phyloP scores from a whole-genome alignment of 2,329 filamentous ascomycete genomes.

The Aspergillus aculeatus region DNA sequence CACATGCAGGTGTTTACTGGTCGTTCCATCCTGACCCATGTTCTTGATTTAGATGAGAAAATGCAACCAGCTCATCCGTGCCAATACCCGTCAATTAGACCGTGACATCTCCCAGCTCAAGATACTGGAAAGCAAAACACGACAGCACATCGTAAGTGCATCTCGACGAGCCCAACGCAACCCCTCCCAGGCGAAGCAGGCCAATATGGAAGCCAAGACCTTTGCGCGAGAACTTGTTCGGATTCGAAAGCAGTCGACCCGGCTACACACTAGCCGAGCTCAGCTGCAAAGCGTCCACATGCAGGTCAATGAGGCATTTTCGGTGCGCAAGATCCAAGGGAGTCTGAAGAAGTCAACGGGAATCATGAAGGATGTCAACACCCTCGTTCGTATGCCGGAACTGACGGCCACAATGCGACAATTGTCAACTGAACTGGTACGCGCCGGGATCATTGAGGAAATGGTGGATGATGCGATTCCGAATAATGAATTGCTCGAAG shows the following conservation, averaged over 20 bases:
- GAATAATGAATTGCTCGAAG: constrained; percentile 66
- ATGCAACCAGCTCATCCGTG: constrained; percentile 86
- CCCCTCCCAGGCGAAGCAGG: constrained; percentile 74
- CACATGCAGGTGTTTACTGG: neutral
- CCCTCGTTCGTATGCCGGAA: constrained; percentile 78
- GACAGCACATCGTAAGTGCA: constrained; percentile 77
- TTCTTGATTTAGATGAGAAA: constrained; percentile 71
- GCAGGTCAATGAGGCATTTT: constrained; percentile 97
- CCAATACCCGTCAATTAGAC: constrained; percentile 90
- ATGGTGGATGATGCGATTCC: constrained; percentile 88
- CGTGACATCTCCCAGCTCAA: constrained; percentile 82
- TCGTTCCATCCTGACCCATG: constrained; percentile 11
- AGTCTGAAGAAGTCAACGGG: constrained; percentile 81
- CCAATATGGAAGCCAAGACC: constrained; percentile 75
- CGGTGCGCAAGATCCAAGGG: constrained; percentile 91
- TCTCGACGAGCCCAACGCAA: constrained; percentile 78
- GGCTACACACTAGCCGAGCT: constrained; percentile 82
- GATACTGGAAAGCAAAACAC: constrained; percentile 77
- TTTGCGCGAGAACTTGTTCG: constrained; percentile 87
- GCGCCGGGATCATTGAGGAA: constrained; percentile 95
- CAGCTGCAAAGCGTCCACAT: constrained; percentile 91
- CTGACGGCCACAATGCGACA: constrained; percentile 87
- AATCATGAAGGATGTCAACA: constrained; percentile 97
- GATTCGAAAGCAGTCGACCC: constrained; percentile 69
- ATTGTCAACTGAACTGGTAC: constrained; percentile 81